Conservation (phyloP, 2,329 filamentous ascomycete species). For the Clonostachys byssicola region DNA sequence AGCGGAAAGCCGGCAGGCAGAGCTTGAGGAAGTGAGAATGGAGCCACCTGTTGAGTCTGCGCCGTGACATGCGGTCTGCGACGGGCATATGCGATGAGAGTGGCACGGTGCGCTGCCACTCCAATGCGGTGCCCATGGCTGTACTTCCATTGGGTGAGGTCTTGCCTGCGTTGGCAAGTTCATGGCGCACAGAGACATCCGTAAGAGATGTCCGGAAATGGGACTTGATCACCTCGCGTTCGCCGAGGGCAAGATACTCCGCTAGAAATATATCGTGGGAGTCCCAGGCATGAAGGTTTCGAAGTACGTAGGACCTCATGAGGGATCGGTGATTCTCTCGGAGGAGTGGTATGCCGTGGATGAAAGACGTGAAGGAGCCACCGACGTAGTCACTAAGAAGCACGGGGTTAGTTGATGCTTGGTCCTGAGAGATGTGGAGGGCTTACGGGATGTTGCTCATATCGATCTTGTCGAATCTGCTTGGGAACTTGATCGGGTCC, state of each 20-base stretch:
- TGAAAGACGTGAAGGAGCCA: neutral
- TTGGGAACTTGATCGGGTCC: neutral
- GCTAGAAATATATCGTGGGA: neutral
- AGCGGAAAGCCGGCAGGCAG: neutral
- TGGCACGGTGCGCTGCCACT: neutral
- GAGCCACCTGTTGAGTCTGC: neutral
- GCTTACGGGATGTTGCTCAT: neutral
- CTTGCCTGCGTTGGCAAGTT: neutral
- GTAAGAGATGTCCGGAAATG: neutral
- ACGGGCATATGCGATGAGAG: neutral
- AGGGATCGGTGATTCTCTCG: neutral
- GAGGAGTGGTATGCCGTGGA: neutral
- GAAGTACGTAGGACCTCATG: neutral
- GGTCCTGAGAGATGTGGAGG: too few species aligned
- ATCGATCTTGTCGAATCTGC: neutral
- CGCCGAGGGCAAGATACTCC: neutral
- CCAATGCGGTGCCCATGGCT: neutral
- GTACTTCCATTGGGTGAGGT: too few species aligned
- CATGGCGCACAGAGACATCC: neutral
- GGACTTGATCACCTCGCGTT: neutral
- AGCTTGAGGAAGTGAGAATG: conserved; percentile 1
- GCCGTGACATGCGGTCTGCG: neutral
- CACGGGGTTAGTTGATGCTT: too few species aligned
- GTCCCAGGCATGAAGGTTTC: neutral
- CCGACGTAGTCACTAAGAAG: neutral